These are phyloP conservation scores for Cyclocybe aegerita DNA, from an alignment of 768 basidiomycete genomes.

Conservation along the genomic window DNA sequence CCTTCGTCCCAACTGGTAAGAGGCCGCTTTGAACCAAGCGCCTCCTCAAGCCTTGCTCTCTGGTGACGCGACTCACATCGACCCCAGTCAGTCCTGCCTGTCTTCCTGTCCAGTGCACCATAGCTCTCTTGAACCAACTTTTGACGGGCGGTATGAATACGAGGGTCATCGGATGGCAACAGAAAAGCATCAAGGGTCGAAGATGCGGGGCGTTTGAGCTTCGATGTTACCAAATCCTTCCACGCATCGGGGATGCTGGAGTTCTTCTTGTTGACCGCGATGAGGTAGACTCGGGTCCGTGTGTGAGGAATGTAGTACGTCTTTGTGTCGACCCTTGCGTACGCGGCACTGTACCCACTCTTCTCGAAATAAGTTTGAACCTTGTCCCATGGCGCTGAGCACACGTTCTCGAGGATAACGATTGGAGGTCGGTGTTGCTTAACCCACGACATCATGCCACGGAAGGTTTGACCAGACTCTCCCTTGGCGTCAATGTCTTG, in stretches of 20 bases:
- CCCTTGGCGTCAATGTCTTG: conserved; percentile 88
- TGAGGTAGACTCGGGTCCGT: conserved; percentile 83
- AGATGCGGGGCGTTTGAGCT: conserved; percentile 81
- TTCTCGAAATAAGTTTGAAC: conserved; percentile 77
- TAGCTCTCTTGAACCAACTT: conserved; percentile 74
- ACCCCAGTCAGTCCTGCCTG: conserved; percentile 85
- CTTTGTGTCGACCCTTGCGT: conserved; percentile 77
- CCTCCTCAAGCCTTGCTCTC: conserved; percentile 80
- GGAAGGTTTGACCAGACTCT: conserved; percentile 91
- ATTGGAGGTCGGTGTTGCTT: conserved; percentile 81
- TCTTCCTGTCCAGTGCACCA: conserved; percentile 61
- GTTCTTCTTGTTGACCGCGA: conserved; percentile 69
- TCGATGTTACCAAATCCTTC: conserved; percentile 56
- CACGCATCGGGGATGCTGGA: conserved; percentile 68
- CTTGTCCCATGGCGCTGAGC: conserved; percentile 80
- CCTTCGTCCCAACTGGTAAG: conserved; percentile 94
- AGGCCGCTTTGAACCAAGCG: conserved; percentile 79
- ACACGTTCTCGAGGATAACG: conserved; percentile 96
- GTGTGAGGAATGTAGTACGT: conserved; percentile 95
- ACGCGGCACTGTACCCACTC: conserved; percentile 73
- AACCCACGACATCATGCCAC: conserved; percentile 95
- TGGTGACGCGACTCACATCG: conserved; percentile 93
- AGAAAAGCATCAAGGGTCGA: conserved; percentile 90
- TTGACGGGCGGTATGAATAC: conserved; percentile 86
- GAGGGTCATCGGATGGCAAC: conserved; percentile 87